phyloP scores from a whole-genome alignment of 2,329 filamentous ascomycete genomes.

The Fusarium euwallaceae region DNA sequence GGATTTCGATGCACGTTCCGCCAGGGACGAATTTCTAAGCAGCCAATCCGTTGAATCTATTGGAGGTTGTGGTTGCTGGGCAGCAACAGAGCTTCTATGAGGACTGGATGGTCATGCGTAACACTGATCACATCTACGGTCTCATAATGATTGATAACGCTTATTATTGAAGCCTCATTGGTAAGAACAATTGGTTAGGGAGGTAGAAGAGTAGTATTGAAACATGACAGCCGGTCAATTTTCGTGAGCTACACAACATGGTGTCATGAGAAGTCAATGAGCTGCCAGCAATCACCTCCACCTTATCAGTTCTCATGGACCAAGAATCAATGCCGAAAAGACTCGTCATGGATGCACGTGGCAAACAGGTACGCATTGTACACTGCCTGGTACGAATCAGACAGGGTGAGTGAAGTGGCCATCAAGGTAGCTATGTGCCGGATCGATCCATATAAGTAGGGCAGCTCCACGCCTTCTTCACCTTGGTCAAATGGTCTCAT shows the following conservation, averaged over 20 bases:
- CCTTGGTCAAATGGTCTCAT: constrained; percentile 11
- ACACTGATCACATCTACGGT: not conserved
- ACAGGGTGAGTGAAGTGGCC: constrained; percentile 14
- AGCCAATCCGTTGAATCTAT: not conserved
- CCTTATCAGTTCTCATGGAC: not conserved
- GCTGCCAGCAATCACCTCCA: not conserved
- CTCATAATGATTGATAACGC: not conserved
- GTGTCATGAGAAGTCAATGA: not conserved
- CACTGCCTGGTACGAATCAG: constrained; percentile 19
- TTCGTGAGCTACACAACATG: not conserved
- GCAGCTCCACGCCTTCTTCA: not conserved
- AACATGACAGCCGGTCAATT: not conserved
- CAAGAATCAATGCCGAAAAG: not conserved
- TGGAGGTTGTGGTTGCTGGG: not conserved
- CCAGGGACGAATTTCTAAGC: constrained; percentile 6
- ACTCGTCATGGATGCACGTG: constrained; percentile 2
- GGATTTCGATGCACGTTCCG: constrained; percentile 21
- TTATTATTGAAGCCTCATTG: not conserved
- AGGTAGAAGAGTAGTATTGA: not conserved
- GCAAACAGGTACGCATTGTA: constrained; percentile 8
- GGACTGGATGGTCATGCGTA: not conserved
- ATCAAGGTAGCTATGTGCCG: constrained; percentile 34
- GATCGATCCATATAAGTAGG: constrained; percentile 22
- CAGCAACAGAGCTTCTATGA: not conserved
- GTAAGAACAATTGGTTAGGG: not conserved